Conservation (phyloP, 2,329 filamentous ascomycete species). For the Raffaelea arxii region DNA sequence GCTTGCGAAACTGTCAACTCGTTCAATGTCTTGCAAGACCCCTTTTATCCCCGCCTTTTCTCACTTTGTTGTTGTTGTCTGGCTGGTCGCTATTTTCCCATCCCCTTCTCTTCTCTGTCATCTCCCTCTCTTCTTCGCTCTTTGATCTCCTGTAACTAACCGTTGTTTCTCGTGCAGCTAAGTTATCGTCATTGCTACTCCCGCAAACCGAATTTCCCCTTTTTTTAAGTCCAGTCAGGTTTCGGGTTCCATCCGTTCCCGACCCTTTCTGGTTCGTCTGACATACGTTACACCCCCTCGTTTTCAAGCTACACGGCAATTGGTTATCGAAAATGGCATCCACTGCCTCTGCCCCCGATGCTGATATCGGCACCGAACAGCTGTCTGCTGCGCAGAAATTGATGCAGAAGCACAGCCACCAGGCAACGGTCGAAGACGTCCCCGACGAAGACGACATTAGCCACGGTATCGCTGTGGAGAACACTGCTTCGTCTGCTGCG, state of each 20-base stretch:
- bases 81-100: too few species aligned
- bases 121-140: not conserved
- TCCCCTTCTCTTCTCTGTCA: not conserved
- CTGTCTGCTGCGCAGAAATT: constrained; percentile 52
- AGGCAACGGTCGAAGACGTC: constrained; percentile 69
- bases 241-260: not conserved
- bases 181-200: not conserved
- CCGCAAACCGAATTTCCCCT: not conserved
- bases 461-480: constrained; percentile 30
- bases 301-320: not conserved
- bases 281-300: not conserved
- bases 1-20: too few species aligned
- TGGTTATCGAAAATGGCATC: constrained; percentile 14
- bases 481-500: constrained; percentile 28
- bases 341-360: constrained; percentile 17
- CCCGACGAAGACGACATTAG: constrained; percentile 67
- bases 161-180: not conserved
- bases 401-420: constrained; percentile 52
- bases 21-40: too few species aligned
- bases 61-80: too few species aligned
- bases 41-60: too few species aligned
- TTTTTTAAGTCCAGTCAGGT: not conserved
- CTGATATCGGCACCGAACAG: constrained; percentile 27
- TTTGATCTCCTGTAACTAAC: not conserved
- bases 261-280: constrained; percentile 1